Percentiles rank a stretch among this genome's conserved stretches.
phyloP scores from a whole-genome alignment of 148 eudicot species.

The Rhododendron simsii region DNA sequence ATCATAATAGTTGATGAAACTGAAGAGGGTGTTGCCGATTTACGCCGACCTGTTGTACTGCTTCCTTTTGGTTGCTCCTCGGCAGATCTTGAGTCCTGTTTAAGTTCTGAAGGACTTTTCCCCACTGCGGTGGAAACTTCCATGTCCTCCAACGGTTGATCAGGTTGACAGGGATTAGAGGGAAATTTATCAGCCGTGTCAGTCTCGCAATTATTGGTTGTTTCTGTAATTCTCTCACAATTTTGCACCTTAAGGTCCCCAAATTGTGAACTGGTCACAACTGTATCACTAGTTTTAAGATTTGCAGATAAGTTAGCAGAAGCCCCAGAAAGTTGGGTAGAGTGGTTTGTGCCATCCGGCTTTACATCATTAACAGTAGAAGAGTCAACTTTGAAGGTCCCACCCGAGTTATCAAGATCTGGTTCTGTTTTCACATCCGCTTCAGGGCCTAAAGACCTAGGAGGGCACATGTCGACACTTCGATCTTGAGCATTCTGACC shows the following conservation, averaged over 20 bases:
- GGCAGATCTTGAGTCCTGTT: slow-evolving; percentile 28
- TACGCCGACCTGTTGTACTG: slow-evolving; percentile 35
- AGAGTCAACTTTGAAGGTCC: slow-evolving; percentile 15
- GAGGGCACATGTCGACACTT: slow-evolving; percentile 1
- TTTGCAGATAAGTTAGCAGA: slow-evolving; percentile 29
- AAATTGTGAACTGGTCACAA: slow-evolving; percentile 20
- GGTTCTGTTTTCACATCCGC: slow-evolving; percentile 27
- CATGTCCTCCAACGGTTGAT: slow-evolving; percentile 20
- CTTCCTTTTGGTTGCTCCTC: slow-evolving; percentile 36
- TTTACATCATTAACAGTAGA: slow-evolving; percentile 33
- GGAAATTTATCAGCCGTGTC: slow-evolving; percentile 28
- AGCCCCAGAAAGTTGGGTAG: slow-evolving; percentile 18
- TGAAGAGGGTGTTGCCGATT: slow-evolving; percentile 36
- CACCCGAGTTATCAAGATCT: slow-evolving; percentile 23
- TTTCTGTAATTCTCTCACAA: slow-evolving; percentile 30
- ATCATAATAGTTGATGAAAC: slow-evolving; percentile 27
- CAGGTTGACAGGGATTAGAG: slow-evolving; percentile 17
- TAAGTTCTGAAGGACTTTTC: slow-evolving; percentile 29
- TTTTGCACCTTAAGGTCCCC: slow-evolving; percentile 31
- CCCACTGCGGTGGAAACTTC: slow-evolving; percentile 29
- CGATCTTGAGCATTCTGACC: slow-evolving; percentile 15
- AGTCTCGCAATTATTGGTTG: slow-evolving; percentile 18
- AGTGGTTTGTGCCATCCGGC: slow-evolving; percentile 23
- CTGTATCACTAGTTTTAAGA: slow-evolving; percentile 21
- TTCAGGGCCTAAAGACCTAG: slow-evolving; percentile 18